These are phyloP conservation scores for Geotrichum aggregatum DNA, from an alignment of 1,139 yeast genomes.

Conservation along the genomic window DNA sequence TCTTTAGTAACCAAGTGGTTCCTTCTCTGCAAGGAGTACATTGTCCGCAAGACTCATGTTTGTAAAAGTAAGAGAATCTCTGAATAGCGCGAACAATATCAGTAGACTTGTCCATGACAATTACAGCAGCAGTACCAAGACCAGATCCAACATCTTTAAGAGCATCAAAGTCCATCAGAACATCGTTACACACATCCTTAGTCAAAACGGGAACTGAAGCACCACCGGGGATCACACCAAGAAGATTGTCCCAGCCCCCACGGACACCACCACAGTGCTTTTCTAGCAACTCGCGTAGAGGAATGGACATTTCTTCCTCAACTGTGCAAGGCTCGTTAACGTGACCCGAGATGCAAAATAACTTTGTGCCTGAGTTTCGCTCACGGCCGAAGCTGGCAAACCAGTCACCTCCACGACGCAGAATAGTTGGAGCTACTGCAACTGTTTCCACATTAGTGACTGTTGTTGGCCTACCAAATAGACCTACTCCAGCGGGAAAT, in stretches of 20 bases:
- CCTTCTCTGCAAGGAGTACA: constrained; percentile 96
- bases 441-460: constrained; percentile 88
- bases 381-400: constrained; percentile 77
- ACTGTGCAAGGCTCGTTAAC: constrained; percentile 89
- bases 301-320: constrained; percentile 89
- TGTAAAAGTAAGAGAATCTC: constrained; percentile 74
- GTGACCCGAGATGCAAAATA: constrained; percentile 82
- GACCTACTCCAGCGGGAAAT: constrained; percentile 89
- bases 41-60: constrained; percentile 90
- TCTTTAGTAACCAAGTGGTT: constrained; percentile 75
- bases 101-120: constrained; percentile 81
- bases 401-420: constrained; percentile 87
- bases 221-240: constrained; percentile 86
- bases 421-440: constrained; percentile 80
- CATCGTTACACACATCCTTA: constrained; percentile 59
- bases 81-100: constrained; percentile 82
- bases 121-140: constrained; percentile 87
- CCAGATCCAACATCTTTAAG: constrained; percentile 81
- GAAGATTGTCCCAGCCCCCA: constrained; percentile 88
- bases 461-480: constrained; percentile 85
- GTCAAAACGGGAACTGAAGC: constrained; percentile 80
- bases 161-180: constrained; percentile 82
- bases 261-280: constrained; percentile 85
- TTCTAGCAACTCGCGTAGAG: constrained; percentile 72
- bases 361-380: constrained; percentile 75